Conservation (phyloP, 1,284 basidiomycete genomes). For the Stygiomarasmius scandens region DNA sequence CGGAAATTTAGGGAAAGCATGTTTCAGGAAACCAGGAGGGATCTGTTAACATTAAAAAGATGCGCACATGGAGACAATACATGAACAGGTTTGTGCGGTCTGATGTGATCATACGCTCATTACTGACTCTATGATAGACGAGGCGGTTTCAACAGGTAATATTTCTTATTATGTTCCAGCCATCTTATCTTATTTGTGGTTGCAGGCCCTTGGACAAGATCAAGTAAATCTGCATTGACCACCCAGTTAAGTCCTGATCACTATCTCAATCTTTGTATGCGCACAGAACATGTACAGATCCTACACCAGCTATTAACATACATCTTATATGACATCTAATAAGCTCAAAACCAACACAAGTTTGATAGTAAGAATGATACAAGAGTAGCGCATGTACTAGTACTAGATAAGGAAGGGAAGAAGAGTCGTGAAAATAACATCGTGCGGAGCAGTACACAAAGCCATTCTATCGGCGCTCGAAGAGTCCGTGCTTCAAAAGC, state of each 20-base stretch:
- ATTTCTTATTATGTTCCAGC: constrained; percentile 4
- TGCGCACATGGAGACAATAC: constrained; percentile 94
- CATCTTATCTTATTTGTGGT: constrained; percentile 17
- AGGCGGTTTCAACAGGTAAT: constrained; percentile 90
- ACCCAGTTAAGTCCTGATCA: constrained; percentile 3
- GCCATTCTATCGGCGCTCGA: not conserved
- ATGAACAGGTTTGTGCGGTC: constrained; percentile 76
- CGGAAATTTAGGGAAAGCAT: constrained; percentile 62
- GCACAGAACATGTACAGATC: not conserved
- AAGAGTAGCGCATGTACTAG: not conserved
- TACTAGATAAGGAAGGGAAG: not conserved
- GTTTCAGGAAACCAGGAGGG: constrained; percentile 87
- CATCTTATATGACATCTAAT: not conserved
- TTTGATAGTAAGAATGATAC: not conserved
- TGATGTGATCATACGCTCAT: constrained; percentile 10
- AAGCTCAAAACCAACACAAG: not conserved
- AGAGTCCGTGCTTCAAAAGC: constrained; percentile 60
- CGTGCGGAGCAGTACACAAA: not conserved
- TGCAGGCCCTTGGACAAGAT: constrained; percentile 60
- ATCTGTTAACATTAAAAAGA: constrained; percentile 77
- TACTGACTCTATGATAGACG: constrained; percentile 47
- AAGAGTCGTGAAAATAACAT: not conserved
- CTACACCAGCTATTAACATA: not conserved
- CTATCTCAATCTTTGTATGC: not conserved
- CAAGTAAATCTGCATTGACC: constrained; percentile 37